These are phyloP conservation scores for Arthrinium puccinioides DNA, from an alignment of 2,329 filamentous ascomycete species.

Conservation along the genomic window DNA sequence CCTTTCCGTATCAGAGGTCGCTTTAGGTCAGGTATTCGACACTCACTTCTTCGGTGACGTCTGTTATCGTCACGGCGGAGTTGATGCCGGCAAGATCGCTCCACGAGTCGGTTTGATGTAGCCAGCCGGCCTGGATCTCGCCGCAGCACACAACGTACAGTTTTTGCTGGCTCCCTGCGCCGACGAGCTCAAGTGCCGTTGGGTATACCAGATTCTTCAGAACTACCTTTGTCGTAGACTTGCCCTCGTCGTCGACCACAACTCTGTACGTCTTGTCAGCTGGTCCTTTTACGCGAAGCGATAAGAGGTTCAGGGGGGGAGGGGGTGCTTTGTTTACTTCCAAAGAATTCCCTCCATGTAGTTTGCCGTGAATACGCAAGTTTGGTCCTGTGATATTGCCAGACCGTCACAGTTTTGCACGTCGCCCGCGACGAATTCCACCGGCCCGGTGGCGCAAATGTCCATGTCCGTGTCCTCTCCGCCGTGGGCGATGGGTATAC, in stretches of 20 bases:
- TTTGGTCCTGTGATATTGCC: conserved; percentile 14
- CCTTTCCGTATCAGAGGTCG: not conserved
- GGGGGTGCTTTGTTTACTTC: conserved; percentile 9
- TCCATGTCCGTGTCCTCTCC: conserved; percentile 9
- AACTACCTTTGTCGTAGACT: conserved; percentile 9
- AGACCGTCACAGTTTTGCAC: conserved; percentile 21
- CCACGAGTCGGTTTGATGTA: conserved; percentile 16
- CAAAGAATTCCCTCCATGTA: conserved; percentile 10
- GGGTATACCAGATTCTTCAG: conserved; percentile 19
- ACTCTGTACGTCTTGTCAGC: no score
- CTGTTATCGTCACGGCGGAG: conserved; percentile 12
- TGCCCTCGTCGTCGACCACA: conserved; percentile 10
- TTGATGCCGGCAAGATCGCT: conserved; percentile 19
- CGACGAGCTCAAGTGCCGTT: conserved; percentile 16
- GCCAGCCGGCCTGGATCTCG: conserved; percentile 22
- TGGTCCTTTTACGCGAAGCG: no score
- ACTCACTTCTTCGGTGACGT: conserved; percentile 9
- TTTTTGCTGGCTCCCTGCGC: conserved; percentile 11
- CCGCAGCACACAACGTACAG: conserved; percentile 22
- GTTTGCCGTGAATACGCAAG: conserved; percentile 17
- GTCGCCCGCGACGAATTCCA: conserved; percentile 14
- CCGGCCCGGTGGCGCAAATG: conserved; percentile 14
- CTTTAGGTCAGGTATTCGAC: conserved; percentile 2
- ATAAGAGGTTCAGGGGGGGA: no score
- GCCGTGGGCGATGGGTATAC: conserved; percentile 15